These are phyloP conservation scores for Wickerhamiella brachini DNA, from an alignment of 805 yeast genomes.

Conservation along the genomic window DNA sequence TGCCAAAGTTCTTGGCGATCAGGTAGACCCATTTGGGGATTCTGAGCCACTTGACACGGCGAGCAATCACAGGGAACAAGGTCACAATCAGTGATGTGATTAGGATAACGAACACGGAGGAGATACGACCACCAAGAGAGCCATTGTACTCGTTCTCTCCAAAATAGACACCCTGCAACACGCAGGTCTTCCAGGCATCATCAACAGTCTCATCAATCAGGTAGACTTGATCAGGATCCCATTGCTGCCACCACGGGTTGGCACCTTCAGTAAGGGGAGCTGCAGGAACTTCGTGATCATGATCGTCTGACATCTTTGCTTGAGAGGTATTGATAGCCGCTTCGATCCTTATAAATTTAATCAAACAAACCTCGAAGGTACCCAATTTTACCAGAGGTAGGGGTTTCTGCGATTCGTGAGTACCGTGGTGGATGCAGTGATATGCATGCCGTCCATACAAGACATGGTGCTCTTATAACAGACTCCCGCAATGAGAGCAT, in stretches of 20 bases:
- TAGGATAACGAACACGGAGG: constrained; percentile 49
- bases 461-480: background rate
- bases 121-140: constrained; percentile 34
- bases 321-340: background rate
- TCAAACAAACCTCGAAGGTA: background rate
- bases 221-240: constrained; percentile 24
- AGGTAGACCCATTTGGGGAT: constrained; percentile 24
- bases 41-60: constrained; percentile 13
- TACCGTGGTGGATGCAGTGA: background rate
- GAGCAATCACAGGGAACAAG: constrained; percentile 32
- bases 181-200: constrained; percentile 31
- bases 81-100: constrained; percentile 32
- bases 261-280: background rate
- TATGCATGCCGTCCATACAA: background rate
- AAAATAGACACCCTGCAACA: constrained; percentile 29
- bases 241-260: constrained; percentile 14
- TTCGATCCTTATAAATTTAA: background rate
- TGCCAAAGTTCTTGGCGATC: constrained; percentile 40
- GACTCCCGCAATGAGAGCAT: background rate
- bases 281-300: background rate
- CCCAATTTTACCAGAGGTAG: background rate
- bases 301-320: background rate
- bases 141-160: constrained; percentile 33
- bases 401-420: background rate
- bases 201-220: constrained; percentile 20